Evolutionary conservation across 2,329 filamentous ascomycete species (phyloP).

Genomic region (Mariannaea sp.): DNA sequence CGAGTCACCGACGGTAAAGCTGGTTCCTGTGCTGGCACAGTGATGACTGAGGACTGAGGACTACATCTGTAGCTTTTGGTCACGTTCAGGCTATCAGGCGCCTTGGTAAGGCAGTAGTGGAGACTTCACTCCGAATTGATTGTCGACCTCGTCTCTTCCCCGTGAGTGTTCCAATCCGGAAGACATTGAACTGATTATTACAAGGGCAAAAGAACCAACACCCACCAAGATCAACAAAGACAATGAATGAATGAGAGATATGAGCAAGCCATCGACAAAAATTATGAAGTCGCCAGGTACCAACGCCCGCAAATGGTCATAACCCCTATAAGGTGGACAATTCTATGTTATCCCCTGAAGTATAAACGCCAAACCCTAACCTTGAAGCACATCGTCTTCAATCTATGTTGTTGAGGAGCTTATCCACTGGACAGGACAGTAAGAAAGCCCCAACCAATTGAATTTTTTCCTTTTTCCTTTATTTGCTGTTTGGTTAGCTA

Average conservation of each 20-base stretch:
- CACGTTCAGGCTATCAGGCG: too few relatives aligned
- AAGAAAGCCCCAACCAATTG: not conserved
- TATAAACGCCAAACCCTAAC: slow-evolving; percentile 21
- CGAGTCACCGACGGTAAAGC: too few relatives aligned
- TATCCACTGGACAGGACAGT: slow-evolving; percentile 1
- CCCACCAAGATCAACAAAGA: not conserved
- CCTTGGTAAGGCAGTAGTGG: too few relatives aligned
- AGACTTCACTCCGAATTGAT: too few relatives aligned
- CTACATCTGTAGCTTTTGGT: too few relatives aligned
- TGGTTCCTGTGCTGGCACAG: too few relatives aligned
- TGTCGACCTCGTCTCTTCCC: too few relatives aligned
- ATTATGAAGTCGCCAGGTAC: not conserved
- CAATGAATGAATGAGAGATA: not conserved
- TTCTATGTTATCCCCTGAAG: slow-evolving; percentile 20
- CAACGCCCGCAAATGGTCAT: slow-evolving; percentile 21
- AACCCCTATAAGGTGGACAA: slow-evolving; percentile 2
- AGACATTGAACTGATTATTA: too few relatives aligned
- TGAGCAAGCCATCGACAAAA: not conserved
- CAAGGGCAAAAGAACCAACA: too few relatives aligned
- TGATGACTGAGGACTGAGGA: too few relatives aligned
- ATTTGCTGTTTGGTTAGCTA: slow-evolving; percentile 1
- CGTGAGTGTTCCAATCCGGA: too few relatives aligned
- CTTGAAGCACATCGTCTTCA: not conserved
- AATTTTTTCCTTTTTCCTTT: not conserved
- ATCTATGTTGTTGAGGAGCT: slow-evolving; percentile 16